Base-by-base conservation (phyloP, 2,329 filamentous ascomycete species). In the Neonectria ditissima region DNA sequence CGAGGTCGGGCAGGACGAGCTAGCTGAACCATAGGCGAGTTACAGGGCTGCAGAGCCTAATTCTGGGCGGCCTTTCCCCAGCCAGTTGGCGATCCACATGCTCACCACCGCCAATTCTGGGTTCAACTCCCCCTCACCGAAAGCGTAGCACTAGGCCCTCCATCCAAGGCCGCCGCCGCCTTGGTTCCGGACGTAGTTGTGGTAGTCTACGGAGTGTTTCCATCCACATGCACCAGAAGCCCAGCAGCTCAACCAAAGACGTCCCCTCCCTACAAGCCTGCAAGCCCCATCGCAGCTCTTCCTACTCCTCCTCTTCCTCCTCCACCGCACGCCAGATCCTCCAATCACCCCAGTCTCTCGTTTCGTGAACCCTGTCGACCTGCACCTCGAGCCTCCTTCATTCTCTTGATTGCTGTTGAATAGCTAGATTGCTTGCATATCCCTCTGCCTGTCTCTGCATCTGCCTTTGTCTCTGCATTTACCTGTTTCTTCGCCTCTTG, bases 351-450 rank as follows among this genome's bases (percentile, higher is more conserved):
- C 41, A 39, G 62, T 53, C 63, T 37, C 67, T 70, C 45, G 62
- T 65, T 61, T 70, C 59, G 65, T 59, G 62, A 67, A 70, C 70
- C 70, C 70, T 72, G 69, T 65, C 63, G 24, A 50, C 58, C 58
- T 71, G 66, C 59, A 65, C 63, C 50, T 72, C 65, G 47, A 70
- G 60, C 57, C 67, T 72, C 70, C 63, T 64, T 73, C 65, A 70
- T 69, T 73, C 65, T 68, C 55, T 65, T 48, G 63, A 60, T 59
- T 41, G 60, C 62, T 55, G 34, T n/a, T n/a, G 24, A 26, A 4
- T 26, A 26, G n/a, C 44, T 59, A 18, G 41, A 51, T 44, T 65
- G 66, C 53, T 67, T 69, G 63, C 65, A 59, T 66, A 32, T 67
- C 50, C 51, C 41, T 61, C 13, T 34, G 44, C 32, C 55, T 48